A percentile compares a stretch with the other conserved stretches of the same genome.
Conservation (phyloP, 1,284 basidiomycete genomes). For the Ganoderma meredithae region DNA sequence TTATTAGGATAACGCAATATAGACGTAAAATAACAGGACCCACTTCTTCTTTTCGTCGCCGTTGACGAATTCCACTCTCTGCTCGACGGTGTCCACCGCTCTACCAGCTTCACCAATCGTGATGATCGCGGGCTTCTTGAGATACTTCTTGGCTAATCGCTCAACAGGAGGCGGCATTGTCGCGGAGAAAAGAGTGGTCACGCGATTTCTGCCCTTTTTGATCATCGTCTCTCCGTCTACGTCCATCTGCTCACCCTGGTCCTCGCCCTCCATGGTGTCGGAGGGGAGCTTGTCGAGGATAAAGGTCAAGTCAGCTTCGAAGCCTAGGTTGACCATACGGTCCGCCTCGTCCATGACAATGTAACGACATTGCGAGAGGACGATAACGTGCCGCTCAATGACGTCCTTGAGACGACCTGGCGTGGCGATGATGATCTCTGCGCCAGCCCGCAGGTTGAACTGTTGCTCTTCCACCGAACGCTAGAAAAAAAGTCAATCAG, state of each 20-base stretch:
- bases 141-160: constrained; percentile 91
- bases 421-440: constrained; percentile 98
- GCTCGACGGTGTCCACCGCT: constrained; percentile 97
- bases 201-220: constrained; percentile 81
- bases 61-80: constrained; percentile 91
- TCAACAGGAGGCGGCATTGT: constrained; percentile 99
- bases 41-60: constrained; percentile 96
- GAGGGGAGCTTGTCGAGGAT: constrained; percentile 94
- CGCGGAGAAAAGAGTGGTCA: constrained; percentile 95
- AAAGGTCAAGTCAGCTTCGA: constrained; percentile 93
- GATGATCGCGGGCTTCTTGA: constrained; percentile 92
- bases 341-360: constrained; percentile 99
- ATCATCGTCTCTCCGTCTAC: constrained; percentile 68
- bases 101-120: constrained; percentile 98
- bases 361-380: constrained; percentile 96
- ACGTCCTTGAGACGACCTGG: constrained; percentile 98
- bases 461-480: constrained; percentile 96
- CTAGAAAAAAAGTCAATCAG: constrained; percentile 44
- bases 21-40: constrained; percentile 38
- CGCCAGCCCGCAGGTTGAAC: constrained; percentile 93
- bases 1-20: constrained; percentile 21
- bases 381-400: constrained; percentile 94
- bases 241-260: constrained; percentile 69
- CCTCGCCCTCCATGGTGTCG: constrained; percentile 87
- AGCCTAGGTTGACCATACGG: constrained; percentile 97